Evolutionary conservation across 148 eudicot species (phyloP).

Genomic region (Selenicereus undatus): DNA sequence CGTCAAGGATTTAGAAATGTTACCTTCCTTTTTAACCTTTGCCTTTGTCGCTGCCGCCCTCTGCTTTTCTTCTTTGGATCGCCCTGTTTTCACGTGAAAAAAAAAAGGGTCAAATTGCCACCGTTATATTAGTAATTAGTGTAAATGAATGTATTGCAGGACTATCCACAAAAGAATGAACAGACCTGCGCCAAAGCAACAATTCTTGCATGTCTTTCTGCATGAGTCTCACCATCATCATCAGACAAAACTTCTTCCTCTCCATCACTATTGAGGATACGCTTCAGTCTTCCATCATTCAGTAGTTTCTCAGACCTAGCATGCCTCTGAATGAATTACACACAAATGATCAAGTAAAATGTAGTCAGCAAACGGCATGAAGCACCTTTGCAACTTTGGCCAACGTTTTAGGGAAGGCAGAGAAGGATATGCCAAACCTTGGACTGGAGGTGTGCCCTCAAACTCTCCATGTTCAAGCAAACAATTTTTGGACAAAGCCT

Average conservation of each 20-base stretch:
- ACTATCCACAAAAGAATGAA: neutral
- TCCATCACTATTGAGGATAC: conserved; percentile 77
- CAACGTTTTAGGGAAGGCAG: neutral
- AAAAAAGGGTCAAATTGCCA: too few relatives aligned
- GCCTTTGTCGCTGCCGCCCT: conserved; percentile 69
- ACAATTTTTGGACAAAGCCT: conserved; percentile 88
- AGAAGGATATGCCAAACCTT: conserved; percentile 43
- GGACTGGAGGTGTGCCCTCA: conserved; percentile 72
- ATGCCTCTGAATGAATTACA: conserved; percentile 52
- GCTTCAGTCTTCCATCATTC: conserved; percentile 72
- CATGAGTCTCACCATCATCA: conserved; percentile 65
- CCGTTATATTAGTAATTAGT: neutral
- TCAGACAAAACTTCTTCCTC: conserved; percentile 51
- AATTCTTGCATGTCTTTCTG: conserved; percentile 68
- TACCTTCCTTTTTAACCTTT: conserved; percentile 59
- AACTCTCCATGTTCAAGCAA: conserved; percentile 73
- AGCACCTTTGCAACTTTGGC: neutral
- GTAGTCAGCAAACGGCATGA: neutral
- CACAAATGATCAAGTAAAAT: neutral
- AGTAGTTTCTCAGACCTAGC: conserved; percentile 73
- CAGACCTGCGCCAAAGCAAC: conserved; percentile 60
- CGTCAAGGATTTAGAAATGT: neutral
- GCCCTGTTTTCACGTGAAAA: neutral
- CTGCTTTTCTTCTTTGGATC: conserved; percentile 40
- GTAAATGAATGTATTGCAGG: neutral